Base-by-base conservation (phyloP, 306 rosid genomes). In the Acacia confusa region DNA sequence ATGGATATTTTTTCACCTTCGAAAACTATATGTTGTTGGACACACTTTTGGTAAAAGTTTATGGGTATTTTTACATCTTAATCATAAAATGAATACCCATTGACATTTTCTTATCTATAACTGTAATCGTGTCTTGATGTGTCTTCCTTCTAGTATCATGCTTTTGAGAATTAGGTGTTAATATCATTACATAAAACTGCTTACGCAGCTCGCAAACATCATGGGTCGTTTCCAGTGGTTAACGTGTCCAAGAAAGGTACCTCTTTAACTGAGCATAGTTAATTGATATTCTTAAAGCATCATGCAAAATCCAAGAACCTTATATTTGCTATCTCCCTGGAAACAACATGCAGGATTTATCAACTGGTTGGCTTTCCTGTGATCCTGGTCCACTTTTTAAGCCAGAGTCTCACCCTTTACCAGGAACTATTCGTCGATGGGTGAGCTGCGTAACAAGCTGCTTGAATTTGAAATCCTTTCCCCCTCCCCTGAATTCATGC, bases 231-330 rank as follows among this genome's bases (percentile, higher is more conserved):
- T 88, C 77, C 88, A 78, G 66, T 96, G 98, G 99, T 85, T 93
- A 73, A 96, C 99, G 9, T 96, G 99, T 88, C 98, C 99, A 17
- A 89, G 99, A 74, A 91, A 92, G 99, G 99, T 95, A 90, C 81
- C 76, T 76, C 45, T 68, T 38, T 83, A 64, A 83, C 73, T 76
- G 82, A 55, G 30, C 69, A 57, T 48, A 43, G 58, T 28, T 57
- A 47, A 20, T 66, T 78, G 61, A 70, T 64, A 28, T 77, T 36
- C 70, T 61, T 82, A 34, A 34, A 34, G 38, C 38, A 34, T 34
- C 38, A 34, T 4, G 38, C 66, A 60, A 60, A 77, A 75, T 78
- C n/a, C 6, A 64, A 79, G 44, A 76, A 68, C 73, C 77, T 52
- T 64, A 14, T 34, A 76, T 50, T 77, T 71, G 38, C 38, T 76